These are phyloP conservation scores for Nakataea oryzae DNA, from an alignment of 2,329 filamentous ascomycete species.

Conservation along the genomic window DNA sequence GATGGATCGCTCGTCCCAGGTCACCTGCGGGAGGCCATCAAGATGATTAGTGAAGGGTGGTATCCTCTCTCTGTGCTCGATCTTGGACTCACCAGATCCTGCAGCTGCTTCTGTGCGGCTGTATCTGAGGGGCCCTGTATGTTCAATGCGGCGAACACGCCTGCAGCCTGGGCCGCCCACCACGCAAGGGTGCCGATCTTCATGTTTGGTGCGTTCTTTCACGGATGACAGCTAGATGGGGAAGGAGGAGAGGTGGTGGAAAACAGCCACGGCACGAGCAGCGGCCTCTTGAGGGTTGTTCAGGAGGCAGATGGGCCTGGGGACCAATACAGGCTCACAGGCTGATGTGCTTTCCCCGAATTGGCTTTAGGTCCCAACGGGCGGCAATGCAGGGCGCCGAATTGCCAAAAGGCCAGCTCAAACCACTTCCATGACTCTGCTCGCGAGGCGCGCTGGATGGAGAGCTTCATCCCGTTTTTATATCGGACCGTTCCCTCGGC, in stretches of 20 bases:
- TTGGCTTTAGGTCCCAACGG: not conserved
- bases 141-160: not conserved
- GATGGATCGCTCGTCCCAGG: slow-evolving; percentile 63
- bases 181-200: not conserved
- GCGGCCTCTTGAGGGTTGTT: not conserved
- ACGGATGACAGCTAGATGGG: not conserved
- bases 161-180: not conserved
- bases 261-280: not conserved
- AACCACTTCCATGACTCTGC: not conserved
- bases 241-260: not conserved
- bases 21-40: slow-evolving; percentile 31
- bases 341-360: not conserved
- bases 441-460: not conserved
- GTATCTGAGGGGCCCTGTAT: not conserved
- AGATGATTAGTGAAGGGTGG: not conserved
- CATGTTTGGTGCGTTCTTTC: not conserved
- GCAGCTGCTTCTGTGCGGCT: not conserved
- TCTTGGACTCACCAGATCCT: not conserved
- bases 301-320: not conserved
- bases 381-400: not conserved
- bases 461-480: not conserved
- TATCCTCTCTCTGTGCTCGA: not conserved
- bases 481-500: not conserved
- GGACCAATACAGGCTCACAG: not conserved
- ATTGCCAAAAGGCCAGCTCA: not conserved